phyloP scores from a whole-genome alignment of 805 yeast species.

The Monosporozyma servazzii region DNA sequence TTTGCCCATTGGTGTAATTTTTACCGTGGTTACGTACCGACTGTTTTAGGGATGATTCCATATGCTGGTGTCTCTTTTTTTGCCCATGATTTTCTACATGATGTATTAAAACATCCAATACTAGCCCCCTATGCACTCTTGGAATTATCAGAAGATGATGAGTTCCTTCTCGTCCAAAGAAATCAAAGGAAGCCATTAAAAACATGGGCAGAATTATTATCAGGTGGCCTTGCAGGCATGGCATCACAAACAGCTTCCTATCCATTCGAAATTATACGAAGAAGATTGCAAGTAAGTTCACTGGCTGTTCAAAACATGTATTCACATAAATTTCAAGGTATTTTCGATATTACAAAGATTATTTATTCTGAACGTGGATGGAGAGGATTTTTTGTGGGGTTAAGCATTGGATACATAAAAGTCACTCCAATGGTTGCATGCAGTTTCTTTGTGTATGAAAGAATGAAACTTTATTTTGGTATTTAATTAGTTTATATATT shows the following conservation, averaged over 20 bases:
- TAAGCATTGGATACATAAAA: constrained; percentile 89
- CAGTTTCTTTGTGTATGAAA: constrained; percentile 87
- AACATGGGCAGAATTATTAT: constrained; percentile 86
- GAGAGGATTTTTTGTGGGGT: constrained; percentile 86
- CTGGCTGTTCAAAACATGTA: constrained; percentile 51
- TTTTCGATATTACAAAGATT: constrained; percentile 34
- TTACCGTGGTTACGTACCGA: constrained; percentile 90
- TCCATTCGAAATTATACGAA: constrained; percentile 88
- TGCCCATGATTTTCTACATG: constrained; percentile 88
- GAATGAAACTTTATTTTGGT: constrained; percentile 62
- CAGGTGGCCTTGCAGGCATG: constrained; percentile 96
- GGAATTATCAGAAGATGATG: constrained; percentile 17
- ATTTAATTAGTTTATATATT: constrained; percentile 28
- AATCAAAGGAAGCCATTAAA: constrained; percentile 52
- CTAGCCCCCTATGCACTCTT: constrained; percentile 46
- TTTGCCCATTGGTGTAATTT: constrained; percentile 48
- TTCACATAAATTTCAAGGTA: constrained; percentile 26
- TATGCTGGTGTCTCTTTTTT: constrained; percentile 97
- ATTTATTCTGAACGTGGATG: constrained; percentile 70
- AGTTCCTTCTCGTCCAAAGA: constrained; percentile 10
- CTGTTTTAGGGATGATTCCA: constrained; percentile 91
- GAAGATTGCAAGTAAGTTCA: constrained; percentile 94
- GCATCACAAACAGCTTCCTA: constrained; percentile 92
- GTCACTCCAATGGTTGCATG: constrained; percentile 97
- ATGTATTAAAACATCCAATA: constrained; percentile 56